Evolutionary conservation across 2,329 filamentous ascomycete genomes (phyloP).

Genomic region (Penicillium sp.): DNA sequence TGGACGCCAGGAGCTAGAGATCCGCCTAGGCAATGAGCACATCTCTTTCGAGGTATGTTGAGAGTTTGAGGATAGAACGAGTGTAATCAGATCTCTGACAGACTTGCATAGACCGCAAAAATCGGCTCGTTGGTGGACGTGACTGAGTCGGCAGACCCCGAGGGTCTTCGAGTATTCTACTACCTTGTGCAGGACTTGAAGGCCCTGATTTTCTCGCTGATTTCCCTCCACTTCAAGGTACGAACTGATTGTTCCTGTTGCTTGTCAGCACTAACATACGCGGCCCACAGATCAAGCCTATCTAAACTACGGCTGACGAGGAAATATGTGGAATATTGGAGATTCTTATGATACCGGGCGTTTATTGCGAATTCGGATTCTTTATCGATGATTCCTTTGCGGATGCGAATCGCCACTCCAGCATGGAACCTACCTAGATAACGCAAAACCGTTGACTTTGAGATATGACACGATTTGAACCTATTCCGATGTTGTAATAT

Average conservation of each 20-base stretch:
- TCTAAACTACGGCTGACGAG: constrained; percentile 31
- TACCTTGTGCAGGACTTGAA: constrained; percentile 97
- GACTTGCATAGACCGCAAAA: constrained; percentile 72
- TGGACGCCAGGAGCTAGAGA: constrained; percentile 92
- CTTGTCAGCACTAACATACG: neutral
- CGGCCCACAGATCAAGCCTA: constrained; percentile 48
- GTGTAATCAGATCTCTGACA: neutral
- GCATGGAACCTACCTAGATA: constrained; percentile 8
- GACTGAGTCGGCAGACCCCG: constrained; percentile 90
- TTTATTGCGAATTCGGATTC: constrained; percentile 17
- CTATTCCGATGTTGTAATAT: neutral
- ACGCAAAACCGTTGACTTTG: neutral
- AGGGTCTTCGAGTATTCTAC: constrained; percentile 95
- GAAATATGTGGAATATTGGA: constrained; percentile 1
- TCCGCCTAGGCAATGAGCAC: constrained; percentile 86
- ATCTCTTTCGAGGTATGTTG: constrained; percentile 87
- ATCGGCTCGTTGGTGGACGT: constrained; percentile 97
- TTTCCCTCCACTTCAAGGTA: constrained; percentile 94
- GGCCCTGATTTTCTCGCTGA: constrained; percentile 91
- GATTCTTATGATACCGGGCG: constrained; percentile 24
- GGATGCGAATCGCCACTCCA: constrained; percentile 8
- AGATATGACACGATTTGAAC: neutral
- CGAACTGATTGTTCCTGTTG: neutral
- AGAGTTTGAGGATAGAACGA: neutral
- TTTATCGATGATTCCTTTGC: constrained; percentile 11